A percentile compares a stretch with the other conserved stretches of the same genome.
Conservation (phyloP, 306 rosid genomes). For the Ormosia semicastrata region DNA sequence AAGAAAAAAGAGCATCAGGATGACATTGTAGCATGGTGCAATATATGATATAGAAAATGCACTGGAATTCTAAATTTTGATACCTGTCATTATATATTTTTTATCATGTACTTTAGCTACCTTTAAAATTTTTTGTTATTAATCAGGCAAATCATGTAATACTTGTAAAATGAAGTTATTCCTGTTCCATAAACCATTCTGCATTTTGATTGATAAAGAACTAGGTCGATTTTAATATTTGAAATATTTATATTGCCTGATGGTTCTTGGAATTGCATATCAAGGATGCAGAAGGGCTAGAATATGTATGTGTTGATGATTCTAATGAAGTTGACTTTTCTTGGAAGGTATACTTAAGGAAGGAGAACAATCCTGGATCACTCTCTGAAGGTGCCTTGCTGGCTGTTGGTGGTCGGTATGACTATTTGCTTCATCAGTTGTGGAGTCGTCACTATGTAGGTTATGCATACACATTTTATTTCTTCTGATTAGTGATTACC, state of each 20-base stretch:
- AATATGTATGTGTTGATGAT: slow-evolving; percentile 12
- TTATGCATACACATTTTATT: slow-evolving; percentile 20
- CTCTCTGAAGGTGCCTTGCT: slow-evolving; percentile 74
- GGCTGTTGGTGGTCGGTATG: slow-evolving; percentile 91
- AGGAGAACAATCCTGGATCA: slow-evolving; percentile 73
- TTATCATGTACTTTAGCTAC: slow-evolving; percentile 1
- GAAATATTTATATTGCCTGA: not conserved
- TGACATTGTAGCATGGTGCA: not conserved
- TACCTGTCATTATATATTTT: not conserved
- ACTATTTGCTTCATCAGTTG: slow-evolving; percentile 72
- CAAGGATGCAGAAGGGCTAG: not conserved
- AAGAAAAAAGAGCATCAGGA: not conserved
- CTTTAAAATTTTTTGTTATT: not conserved
- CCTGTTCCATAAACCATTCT: not conserved
- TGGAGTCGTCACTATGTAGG: slow-evolving; percentile 72
- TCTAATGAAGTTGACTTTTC: slow-evolving; percentile 33
- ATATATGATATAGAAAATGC: slow-evolving; percentile 5
- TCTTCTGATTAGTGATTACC: slow-evolving; percentile 9
- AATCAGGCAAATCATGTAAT: slow-evolving; percentile 4
- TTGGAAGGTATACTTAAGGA: slow-evolving; percentile 78
- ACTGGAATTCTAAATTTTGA: not conserved
- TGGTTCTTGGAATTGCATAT: slow-evolving; percentile 17
- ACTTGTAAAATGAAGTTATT: not conserved
- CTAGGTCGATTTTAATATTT: not conserved
- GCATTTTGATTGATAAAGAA: not conserved